Evolutionary conservation across 108 stramenopile species (phyloP), one percentile per base, ranked within the genome.

Genomic region (Mediolabrus comicus): DNA sequence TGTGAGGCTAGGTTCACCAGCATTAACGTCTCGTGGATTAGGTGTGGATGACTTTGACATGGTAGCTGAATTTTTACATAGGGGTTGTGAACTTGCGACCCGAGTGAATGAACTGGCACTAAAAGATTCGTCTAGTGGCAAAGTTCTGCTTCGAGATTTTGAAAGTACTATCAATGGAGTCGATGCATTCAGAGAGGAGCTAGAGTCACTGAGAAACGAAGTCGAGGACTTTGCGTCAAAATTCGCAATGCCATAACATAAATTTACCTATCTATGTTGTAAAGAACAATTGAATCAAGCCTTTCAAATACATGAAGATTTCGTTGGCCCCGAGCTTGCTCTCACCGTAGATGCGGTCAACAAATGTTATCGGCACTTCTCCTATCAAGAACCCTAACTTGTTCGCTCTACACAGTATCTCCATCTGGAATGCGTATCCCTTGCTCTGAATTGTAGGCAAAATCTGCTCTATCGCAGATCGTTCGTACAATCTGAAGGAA

Each of bases 351-450:
- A 99, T 90, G 32, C 99, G 78, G 87, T 99, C 99, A 10, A 99
- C 98, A 72, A 99, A 99, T 3, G 88, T 79, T 59, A 99, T 99
- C 0, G 95, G 95, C 14, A 99, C 96, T 69, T 99, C 98, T 34
- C 67, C 93, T 17, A 99, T 81, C 33, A 56, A 76, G 68, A 92
- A 91, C 14, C 96, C 96, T 27, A 75, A 83, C 22, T 89, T 80
- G 52, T 84, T 80, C 27, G 97, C 92, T 59, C 95, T 72, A 12
- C 98, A 93, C 38, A 97, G 76, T 59, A 98, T 97, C 71, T 99
- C 98, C 99, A 99, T 99, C 71, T 99, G 98, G 75, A 99, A 99
- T 25, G 97, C 98, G 80, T 99, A 99, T 16, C 98, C 98, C 60
- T 84, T 96, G 60, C 88, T 88, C 35, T 75, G 75, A 11, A 98